Conservation (phyloP, 2,329 filamentous ascomycete species). For the Penicillium sp. region DNA sequence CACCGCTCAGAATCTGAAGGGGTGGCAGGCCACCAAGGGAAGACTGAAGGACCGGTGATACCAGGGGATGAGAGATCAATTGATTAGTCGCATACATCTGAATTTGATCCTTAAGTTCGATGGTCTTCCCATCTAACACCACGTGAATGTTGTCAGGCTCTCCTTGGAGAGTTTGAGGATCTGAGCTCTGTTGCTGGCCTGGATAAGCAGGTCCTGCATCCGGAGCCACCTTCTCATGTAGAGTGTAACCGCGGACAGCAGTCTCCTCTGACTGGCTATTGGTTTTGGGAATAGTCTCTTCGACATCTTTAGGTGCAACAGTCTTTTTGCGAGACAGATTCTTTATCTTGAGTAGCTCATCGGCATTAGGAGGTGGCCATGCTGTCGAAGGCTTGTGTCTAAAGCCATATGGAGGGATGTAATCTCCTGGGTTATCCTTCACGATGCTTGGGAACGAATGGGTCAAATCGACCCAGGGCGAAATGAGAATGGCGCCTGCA, state of each 20-base stretch:
- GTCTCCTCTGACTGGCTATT: conserved; percentile 30
- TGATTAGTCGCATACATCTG: conserved; percentile 86
- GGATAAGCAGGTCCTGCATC: conserved; percentile 20
- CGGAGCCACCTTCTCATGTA: conserved; percentile 20
- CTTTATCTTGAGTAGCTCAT: conserved; percentile 61
- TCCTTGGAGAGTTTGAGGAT: conserved; percentile 17
- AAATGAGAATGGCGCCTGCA: conserved; percentile 85
- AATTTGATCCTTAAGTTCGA: conserved; percentile 86
- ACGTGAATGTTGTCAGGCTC: conserved; percentile 58
- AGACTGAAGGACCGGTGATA: conserved; percentile 84
- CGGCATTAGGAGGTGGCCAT: conserved; percentile 90
- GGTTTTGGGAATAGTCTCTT: conserved; percentile 18
- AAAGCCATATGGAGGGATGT: conserved; percentile 85
- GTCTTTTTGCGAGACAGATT: conserved; percentile 49
- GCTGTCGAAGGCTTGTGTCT: conserved; percentile 82
- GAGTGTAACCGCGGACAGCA: conserved; percentile 32
- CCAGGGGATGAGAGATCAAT: conserved; percentile 79
- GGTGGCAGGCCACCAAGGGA: conserved; percentile 88
- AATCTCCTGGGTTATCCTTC: conserved; percentile 72
- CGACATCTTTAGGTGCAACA: conserved; percentile 24
- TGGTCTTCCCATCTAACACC: conserved; percentile 66
- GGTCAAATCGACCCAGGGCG: conserved; percentile 92
- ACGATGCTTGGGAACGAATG: conserved; percentile 94
- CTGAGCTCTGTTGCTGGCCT: conserved; percentile 20
- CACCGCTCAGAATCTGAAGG: conserved; percentile 80